These are phyloP conservation scores for Penicillium sp. DNA, from an alignment of 2,329 filamentous ascomycete species.

Conservation along the genomic window DNA sequence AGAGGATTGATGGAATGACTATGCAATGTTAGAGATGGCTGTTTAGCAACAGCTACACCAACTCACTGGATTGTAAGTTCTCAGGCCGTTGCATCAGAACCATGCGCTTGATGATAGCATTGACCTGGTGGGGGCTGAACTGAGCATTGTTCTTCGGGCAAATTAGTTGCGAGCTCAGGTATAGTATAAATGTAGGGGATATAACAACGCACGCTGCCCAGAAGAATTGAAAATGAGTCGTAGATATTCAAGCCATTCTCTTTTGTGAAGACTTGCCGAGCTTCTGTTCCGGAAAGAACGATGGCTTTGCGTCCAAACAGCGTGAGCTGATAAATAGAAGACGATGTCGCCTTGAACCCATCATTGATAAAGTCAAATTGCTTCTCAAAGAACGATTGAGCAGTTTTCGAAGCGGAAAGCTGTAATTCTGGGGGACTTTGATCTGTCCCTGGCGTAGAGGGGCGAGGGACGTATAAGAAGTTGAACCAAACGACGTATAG, in stretches of 20 bases:
- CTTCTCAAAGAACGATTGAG: neutral
- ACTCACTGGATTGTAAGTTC: neutral
- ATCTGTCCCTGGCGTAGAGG: neutral
- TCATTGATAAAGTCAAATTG: constrained; percentile 1
- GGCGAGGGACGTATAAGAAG: neutral
- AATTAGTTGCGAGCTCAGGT: neutral
- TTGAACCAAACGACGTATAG: neutral
- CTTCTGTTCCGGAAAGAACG: constrained; percentile 7
- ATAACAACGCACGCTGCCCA: neutral
- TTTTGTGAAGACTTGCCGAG: constrained; percentile 3
- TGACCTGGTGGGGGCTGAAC: constrained; percentile 5
- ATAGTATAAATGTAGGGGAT: too few relatives aligned
- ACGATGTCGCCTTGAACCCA: constrained; percentile 1
- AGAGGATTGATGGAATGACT: constrained; percentile 9
- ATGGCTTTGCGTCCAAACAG: neutral
- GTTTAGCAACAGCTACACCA: neutral
- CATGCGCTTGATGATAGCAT: constrained; percentile 2
- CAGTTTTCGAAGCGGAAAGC: neutral
- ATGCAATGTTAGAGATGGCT: too few relatives aligned
- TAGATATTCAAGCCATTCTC: constrained; percentile 4
- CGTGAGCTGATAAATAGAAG: constrained; percentile 4
- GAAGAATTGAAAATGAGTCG: constrained; percentile 2
- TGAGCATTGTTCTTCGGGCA: neutral
- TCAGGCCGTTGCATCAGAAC: constrained; percentile 2
- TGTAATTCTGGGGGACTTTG: neutral